These are phyloP conservation scores for Parastagonospora avenae DNA, from an alignment of 2,329 filamentous ascomycete genomes.

Conservation along the genomic window DNA sequence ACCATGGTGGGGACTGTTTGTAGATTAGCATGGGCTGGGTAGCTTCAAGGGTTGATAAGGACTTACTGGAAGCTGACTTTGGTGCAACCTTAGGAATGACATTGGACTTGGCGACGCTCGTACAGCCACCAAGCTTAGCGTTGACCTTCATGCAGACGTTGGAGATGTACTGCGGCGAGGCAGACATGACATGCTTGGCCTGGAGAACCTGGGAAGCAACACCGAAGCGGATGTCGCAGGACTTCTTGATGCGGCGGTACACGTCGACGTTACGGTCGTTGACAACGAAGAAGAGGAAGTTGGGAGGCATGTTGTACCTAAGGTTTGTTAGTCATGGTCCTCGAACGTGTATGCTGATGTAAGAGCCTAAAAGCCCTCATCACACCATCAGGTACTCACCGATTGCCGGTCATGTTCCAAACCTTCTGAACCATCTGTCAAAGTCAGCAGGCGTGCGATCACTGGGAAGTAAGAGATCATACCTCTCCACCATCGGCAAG, in stretches of 20 bases:
- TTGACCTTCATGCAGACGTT: conserved; percentile 98
- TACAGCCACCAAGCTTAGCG: conserved; percentile 87
- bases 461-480: conserved; percentile 13
- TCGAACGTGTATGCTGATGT: neutral
- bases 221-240: conserved; percentile 82
- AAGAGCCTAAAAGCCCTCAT: neutral
- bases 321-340: neutral
- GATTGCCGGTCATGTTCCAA: conserved; percentile 61
- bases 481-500: conserved; percentile 49
- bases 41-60: neutral
- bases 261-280: conserved; percentile 70
- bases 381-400: conserved; percentile 21
- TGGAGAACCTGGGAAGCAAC: conserved; percentile 84
- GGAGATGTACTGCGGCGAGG: conserved; percentile 81
- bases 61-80: conserved; percentile 13
- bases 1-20: conserved; percentile 69
- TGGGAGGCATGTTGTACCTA: conserved; percentile 61
- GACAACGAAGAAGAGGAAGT: conserved; percentile 81
- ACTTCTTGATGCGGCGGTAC: conserved; percentile 90
- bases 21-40: neutral
- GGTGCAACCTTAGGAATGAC: conserved; percentile 37
- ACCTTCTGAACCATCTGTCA: conserved; percentile 55
- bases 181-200: conserved; percentile 68
- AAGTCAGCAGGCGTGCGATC: neutral
- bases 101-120: conserved; percentile 57